These are phyloP conservation scores for Apocynum venetum DNA, from an alignment of 257 asterid species.

Conservation along the genomic window DNA sequence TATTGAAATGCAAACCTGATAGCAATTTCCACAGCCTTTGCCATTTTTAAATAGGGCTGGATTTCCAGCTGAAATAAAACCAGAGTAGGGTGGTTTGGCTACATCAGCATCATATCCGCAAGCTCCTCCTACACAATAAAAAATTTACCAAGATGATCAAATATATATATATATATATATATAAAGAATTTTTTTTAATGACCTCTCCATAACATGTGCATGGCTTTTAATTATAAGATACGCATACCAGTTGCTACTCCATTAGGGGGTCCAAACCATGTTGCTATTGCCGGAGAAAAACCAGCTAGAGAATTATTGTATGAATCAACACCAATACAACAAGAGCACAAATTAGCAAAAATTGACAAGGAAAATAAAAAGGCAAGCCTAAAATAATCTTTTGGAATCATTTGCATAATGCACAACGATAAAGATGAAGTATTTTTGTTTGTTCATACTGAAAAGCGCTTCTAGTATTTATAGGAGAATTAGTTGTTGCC, in stretches of 20 bases:
- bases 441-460: too few relatives aligned
- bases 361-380: not conserved
- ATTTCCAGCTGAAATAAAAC: slow-evolving; percentile 30
- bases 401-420: not conserved
- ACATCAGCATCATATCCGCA: slow-evolving; percentile 33
- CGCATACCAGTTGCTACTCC: slow-evolving; percentile 14
- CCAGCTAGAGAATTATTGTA: not conserved
- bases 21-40: slow-evolving; percentile 37
- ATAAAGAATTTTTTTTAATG: too few relatives aligned
- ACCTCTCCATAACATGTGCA: too few relatives aligned
- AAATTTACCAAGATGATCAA: not conserved
- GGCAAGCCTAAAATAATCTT: not conserved
- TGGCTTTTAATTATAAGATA: too few relatives aligned
- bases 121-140: slow-evolving; percentile 30
- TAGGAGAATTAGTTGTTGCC: too few relatives aligned
- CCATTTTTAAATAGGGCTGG: slow-evolving; percentile 24
- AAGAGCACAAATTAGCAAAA: not conserved
- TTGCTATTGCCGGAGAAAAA: slow-evolving; percentile 26
- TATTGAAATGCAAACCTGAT: slow-evolving; percentile 17
- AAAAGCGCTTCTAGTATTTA: too few relatives aligned
- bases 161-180: too few relatives aligned
- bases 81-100: slow-evolving; percentile 19
- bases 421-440: too few relatives aligned
- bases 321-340: not conserved
- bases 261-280: slow-evolving; percentile 31